These are phyloP conservation scores for Suillus cothurnatus DNA, from an alignment of 768 basidiomycete genomes.

Conservation along the genomic window DNA sequence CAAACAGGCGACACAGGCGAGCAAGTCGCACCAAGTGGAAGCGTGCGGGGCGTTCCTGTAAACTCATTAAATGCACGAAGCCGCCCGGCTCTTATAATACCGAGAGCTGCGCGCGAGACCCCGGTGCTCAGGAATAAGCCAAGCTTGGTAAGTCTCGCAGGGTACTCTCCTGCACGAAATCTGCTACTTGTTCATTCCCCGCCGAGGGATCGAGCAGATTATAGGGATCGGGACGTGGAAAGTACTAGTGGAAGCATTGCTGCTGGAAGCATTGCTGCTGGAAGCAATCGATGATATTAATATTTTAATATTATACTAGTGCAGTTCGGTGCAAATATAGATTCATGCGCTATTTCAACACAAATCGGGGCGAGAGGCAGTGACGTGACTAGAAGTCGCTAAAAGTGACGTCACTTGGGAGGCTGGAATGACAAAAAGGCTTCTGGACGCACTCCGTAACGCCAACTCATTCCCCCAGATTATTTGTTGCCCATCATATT, in stretches of 20 bases:
- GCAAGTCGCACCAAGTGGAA: slow-evolving; percentile 15
- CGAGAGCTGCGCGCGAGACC: slow-evolving; percentile 45
- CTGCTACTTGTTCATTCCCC: slow-evolving; percentile 69
- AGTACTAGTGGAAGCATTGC: slow-evolving; percentile 8
- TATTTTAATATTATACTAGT: neutral
- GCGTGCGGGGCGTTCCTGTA: slow-evolving; percentile 22
- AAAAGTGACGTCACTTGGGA: slow-evolving; percentile 36
- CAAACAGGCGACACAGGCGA: slow-evolving; percentile 22
- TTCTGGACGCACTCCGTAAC: slow-evolving; percentile 14
- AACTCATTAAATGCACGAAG: slow-evolving; percentile 27
- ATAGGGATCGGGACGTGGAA: slow-evolving; percentile 38
- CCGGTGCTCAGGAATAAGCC: slow-evolving; percentile 53
- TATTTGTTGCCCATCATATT: neutral
- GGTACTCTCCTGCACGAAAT: slow-evolving; percentile 77
- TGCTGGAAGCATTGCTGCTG: slow-evolving; percentile 11
- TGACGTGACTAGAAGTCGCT: slow-evolving; percentile 10
- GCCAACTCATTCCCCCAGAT: slow-evolving; percentile 3
- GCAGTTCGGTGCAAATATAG: neutral
- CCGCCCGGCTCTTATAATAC: slow-evolving; percentile 49
- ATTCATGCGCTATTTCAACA: neutral
- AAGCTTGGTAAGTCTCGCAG: slow-evolving; percentile 63
- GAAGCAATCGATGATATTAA: slow-evolving; percentile 13
- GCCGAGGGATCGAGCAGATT: slow-evolving; percentile 47
- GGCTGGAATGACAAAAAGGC: slow-evolving; percentile 33
- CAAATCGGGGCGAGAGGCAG: slow-evolving; percentile 16